A percentile compares a stretch with the other conserved stretches of the same genome.
phyloP scores from a whole-genome alignment of 495 filamentous ascomycete genomes.

The Aspergillus biplanus region DNA sequence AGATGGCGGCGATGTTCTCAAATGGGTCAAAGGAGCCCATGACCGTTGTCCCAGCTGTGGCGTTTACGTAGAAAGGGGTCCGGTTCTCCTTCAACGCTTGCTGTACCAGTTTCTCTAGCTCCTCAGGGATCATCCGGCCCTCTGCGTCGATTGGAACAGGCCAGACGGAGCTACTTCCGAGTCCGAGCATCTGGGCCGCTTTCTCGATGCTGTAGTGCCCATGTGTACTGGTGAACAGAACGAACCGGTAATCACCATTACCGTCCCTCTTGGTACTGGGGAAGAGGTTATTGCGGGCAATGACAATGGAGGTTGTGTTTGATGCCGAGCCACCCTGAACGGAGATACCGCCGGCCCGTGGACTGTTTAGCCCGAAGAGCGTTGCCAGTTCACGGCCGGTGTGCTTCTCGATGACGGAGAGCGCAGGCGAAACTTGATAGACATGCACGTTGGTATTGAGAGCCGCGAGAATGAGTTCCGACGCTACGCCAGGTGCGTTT shows the following conservation, averaged over 20 bases:
- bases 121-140: slow-evolving; percentile 71
- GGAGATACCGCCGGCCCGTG: slow-evolving; percentile 81
- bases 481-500: slow-evolving; percentile 80
- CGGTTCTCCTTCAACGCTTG: slow-evolving; percentile 63
- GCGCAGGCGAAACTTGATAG: slow-evolving; percentile 85
- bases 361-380: slow-evolving; percentile 75
- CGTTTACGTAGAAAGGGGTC: slow-evolving; percentile 93
- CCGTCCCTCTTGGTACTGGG: slow-evolving; percentile 75
- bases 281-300: slow-evolving; percentile 85
- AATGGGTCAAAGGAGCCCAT: slow-evolving; percentile 89
- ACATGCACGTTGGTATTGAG: slow-evolving; percentile 93
- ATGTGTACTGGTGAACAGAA: slow-evolving; percentile 86
- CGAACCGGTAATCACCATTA: slow-evolving; percentile 64
- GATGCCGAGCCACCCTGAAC: slow-evolving; percentile 85
- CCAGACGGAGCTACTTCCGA: slow-evolving; percentile 75
- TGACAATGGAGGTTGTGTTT: slow-evolving; percentile 84
- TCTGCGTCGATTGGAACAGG: slow-evolving; percentile 71
- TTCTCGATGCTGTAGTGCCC: slow-evolving; percentile 97
- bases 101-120: slow-evolving; percentile 63
- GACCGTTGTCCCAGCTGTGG: slow-evolving; percentile 93
- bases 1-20: slow-evolving; percentile 68
- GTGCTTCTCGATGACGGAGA: slow-evolving; percentile 83
- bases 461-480: slow-evolving; percentile 78
- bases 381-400: slow-evolving; percentile 68
- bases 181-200: slow-evolving; percentile 81